Conservation (phyloP, 306 rosid species). For the Nissolia schottii region DNA sequence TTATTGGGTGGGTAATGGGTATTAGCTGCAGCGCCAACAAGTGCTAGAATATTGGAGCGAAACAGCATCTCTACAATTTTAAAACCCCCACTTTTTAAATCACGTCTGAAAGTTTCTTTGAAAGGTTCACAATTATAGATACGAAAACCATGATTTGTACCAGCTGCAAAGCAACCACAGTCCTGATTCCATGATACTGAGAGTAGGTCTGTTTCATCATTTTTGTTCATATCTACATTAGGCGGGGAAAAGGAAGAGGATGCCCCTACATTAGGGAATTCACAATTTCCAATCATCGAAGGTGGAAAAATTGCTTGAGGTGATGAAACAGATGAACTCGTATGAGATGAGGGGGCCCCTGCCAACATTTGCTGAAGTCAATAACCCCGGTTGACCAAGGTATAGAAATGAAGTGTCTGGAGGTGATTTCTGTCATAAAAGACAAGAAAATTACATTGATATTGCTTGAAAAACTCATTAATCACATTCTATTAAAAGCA, state of each 20-base stretch:
- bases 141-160: slow-evolving; percentile 81
- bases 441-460: slow-evolving; percentile 10
- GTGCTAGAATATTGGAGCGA: slow-evolving; percentile 85
- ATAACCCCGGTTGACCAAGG: slow-evolving; percentile 13
- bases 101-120: slow-evolving; percentile 86
- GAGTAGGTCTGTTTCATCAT: slow-evolving; percentile 48
- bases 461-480: slow-evolving; percentile 19
- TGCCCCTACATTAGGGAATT: slow-evolving; percentile 46
- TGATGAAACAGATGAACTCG: slow-evolving; percentile 53
- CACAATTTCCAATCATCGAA: slow-evolving; percentile 38
- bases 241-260: slow-evolving; percentile 45
- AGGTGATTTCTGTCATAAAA: slow-evolving; percentile 21
- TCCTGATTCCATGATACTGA: slow-evolving; percentile 92
- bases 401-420: slow-evolving; percentile 20
- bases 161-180: slow-evolving; percentile 81
- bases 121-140: slow-evolving; percentile 86
- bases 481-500: not conserved
- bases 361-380: slow-evolving; percentile 35
- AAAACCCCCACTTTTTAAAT: slow-evolving; percentile 78
- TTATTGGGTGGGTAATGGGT: slow-evolving; percentile 78
- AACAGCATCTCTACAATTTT: slow-evolving; percentile 92
- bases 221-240: slow-evolving; percentile 39
- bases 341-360: slow-evolving; percentile 28
- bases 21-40: slow-evolving; percentile 80
- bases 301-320: slow-evolving; percentile 49